Percentiles rank a stretch among this genome's conserved stretches.
Evolutionary conservation across 2,329 filamentous ascomycete species (phyloP).

Genomic region (Ophiocordyceps camponoti-floridani): DNA sequence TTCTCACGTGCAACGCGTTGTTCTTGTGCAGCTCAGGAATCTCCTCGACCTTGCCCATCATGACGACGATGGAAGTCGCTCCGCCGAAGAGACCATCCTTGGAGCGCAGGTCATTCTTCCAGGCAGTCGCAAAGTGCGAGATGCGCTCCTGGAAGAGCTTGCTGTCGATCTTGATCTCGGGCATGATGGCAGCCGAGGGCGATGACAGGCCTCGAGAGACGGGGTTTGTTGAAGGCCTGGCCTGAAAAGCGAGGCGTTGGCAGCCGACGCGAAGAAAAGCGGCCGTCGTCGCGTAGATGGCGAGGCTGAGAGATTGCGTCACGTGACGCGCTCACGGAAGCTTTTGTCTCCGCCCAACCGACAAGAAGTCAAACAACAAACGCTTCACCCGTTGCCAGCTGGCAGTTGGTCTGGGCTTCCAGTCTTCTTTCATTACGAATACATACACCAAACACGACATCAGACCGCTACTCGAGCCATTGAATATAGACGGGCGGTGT

Average conservation of each 20-base stretch:
- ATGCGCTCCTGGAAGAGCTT: slow-evolving; percentile 87
- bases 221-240: not conserved
- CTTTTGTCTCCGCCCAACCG: no score
- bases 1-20: slow-evolving; percentile 78
- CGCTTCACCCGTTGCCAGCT: no score
- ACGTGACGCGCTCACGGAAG: slow-evolving; percentile 12
- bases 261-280: slow-evolving; percentile 20
- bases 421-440: no score
- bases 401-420: no score
- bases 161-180: slow-evolving; percentile 89
- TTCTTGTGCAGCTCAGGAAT: slow-evolving; percentile 81
- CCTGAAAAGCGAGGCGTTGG: slow-evolving; percentile 8
- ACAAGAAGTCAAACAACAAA: no score
- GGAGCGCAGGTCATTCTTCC: slow-evolving; percentile 89
- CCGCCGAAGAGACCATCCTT: slow-evolving; percentile 75
- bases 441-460: no score
- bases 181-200: slow-evolving; percentile 30
- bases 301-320: slow-evolving; percentile 9
- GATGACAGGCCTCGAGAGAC: slow-evolving; percentile 11
- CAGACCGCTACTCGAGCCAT: no score
- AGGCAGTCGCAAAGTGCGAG: slow-evolving; percentile 69
- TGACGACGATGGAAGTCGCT: slow-evolving; percentile 67
- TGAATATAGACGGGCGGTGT: no score
- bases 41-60: slow-evolving; percentile 93
- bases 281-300: slow-evolving; percentile 22